Conservation (phyloP, 83 land plant species). For the Larix sibirica region DNA sequence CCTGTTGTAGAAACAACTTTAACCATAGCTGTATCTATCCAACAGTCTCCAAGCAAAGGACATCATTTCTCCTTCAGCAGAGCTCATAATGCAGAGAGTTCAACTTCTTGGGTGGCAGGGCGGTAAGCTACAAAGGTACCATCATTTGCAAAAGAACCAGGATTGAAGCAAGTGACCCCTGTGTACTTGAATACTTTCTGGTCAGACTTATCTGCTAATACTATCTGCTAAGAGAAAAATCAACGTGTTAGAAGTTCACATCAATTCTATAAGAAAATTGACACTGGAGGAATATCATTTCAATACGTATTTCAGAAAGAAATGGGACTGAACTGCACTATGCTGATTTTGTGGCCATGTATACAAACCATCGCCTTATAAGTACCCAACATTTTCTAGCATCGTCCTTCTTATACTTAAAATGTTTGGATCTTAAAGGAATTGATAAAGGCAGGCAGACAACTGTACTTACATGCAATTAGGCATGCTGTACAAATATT, state of each 20-base stretch:
- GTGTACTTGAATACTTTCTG: slow-evolving; percentile 70
- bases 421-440: too few relatives aligned
- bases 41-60: too few relatives aligned
- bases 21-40: too few relatives aligned
- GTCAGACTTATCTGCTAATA: slow-evolving; percentile 84
- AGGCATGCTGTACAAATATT: not conserved
- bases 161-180: slow-evolving; percentile 95
- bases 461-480: not conserved
- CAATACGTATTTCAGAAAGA: not conserved
- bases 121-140: slow-evolving; percentile 90
- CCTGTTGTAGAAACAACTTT: too few relatives aligned
- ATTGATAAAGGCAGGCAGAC: too few relatives aligned
- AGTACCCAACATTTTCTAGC: not conserved
- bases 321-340: not conserved
- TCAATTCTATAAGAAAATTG: not conserved
- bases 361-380: not conserved
- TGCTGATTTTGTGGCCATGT: not conserved
- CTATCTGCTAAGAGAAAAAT: slow-evolving; percentile 53
- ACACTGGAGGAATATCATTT: not conserved
- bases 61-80: too few relatives aligned
- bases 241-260: too few relatives aligned
- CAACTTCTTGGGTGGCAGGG: slow-evolving; percentile 77
- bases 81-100: slow-evolving; percentile 28
- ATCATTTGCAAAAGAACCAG: slow-evolving; percentile 96
- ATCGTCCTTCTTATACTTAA: not conserved